Evolutionary conservation across 208 protist species (phyloP).

Genomic region (Tritrichomonas foetus): DNA sequence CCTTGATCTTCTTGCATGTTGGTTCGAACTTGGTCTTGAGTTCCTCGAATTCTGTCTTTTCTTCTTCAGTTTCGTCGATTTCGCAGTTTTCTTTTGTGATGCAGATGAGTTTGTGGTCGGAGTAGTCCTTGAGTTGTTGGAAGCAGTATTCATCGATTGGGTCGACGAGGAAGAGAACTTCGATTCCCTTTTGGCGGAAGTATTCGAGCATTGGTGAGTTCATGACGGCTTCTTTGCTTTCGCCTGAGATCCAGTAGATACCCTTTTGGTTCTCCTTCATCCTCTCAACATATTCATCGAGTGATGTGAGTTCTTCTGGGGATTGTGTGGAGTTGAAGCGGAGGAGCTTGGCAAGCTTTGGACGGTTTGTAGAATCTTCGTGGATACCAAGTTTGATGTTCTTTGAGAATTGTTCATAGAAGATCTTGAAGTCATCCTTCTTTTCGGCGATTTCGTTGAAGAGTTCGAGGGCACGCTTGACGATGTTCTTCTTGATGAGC

Average conservation of each 20-base stretch:
- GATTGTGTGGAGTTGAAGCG: constrained; percentile 81
- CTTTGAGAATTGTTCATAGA: constrained; percentile 92
- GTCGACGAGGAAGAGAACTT: constrained; percentile 93
- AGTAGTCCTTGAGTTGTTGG: constrained; percentile 91
- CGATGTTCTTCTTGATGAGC: constrained; percentile 93
- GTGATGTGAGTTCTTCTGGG: constrained; percentile 53
- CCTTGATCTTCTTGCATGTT: constrained; percentile 92
- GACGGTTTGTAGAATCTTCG: constrained; percentile 83
- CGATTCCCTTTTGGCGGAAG: constrained; percentile 74
- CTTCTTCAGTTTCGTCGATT: constrained; percentile 85
- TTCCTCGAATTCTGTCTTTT: constrained; percentile 89
- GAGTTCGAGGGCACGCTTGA: constrained; percentile 91
- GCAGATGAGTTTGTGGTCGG: constrained; percentile 94
- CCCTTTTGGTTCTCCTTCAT: constrained; percentile 93
- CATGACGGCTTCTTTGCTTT: constrained; percentile 72
- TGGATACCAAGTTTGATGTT: constrained; percentile 97
- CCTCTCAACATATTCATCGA: constrained; percentile 57
- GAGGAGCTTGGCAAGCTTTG: constrained; percentile 83
- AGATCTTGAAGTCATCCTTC: constrained; percentile 93
- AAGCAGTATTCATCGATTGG: constrained; percentile 96
- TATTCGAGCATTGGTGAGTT: constrained; percentile 91
- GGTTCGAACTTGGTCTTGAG: constrained; percentile 77
- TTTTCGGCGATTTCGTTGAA: constrained; percentile 89
- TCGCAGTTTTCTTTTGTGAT: constrained; percentile 96
- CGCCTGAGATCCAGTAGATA: constrained; percentile 98